phyloP scores from a whole-genome alignment of 257 asterid genomes.

The Solanum habrochaites region DNA sequence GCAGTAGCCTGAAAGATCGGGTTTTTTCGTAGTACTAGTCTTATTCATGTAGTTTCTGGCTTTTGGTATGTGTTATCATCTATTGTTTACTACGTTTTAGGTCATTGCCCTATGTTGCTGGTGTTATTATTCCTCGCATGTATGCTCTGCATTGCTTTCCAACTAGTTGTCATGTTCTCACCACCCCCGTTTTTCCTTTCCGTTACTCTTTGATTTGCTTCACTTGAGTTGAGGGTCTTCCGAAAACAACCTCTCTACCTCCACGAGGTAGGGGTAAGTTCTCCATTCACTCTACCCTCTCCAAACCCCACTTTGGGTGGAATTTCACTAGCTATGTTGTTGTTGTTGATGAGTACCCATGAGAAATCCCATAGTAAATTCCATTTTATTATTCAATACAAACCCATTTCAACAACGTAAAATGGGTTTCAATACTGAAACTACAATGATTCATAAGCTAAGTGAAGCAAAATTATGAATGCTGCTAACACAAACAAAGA shows the following conservation, averaged over 20 bases:
- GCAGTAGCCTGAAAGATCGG: neutral
- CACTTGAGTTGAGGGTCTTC: neutral
- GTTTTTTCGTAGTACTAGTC: neutral
- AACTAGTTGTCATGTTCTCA: neutral
- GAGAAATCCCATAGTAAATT: neutral
- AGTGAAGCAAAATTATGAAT: neutral
- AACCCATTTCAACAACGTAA: neutral
- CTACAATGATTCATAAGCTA: neutral
- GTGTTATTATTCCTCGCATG: neutral
- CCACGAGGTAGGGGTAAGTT: neutral
- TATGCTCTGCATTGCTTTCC: neutral
- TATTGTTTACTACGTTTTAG: neutral
- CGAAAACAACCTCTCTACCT: neutral
- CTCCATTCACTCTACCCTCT: neutral
- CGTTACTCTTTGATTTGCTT: neutral
- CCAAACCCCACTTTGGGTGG: neutral
- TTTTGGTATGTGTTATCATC: neutral
- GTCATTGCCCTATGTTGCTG: neutral
- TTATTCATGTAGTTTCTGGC: neutral
- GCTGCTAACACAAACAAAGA: neutral
- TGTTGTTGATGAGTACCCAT: neutral
- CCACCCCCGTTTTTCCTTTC: neutral
- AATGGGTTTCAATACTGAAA: neutral
- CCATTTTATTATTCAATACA: neutral
- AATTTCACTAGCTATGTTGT: neutral